phyloP scores from a whole-genome alignment of 805 yeast species.

The Sugiyamaella americana region DNA sequence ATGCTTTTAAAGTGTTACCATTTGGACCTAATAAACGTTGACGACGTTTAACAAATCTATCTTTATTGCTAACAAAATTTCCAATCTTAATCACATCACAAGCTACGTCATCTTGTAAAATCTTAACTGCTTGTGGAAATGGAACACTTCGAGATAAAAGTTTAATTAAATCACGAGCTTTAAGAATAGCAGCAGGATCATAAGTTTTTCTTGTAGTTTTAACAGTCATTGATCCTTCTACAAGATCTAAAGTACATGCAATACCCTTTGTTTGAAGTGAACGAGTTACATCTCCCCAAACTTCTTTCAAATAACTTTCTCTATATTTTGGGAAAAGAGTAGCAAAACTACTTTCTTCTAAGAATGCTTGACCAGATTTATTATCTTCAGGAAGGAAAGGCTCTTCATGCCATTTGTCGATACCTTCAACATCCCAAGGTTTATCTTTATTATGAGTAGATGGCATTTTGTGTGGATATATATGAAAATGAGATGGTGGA shows the following conservation, averaged over 20 bases:
- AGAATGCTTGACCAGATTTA: constrained; percentile 75
- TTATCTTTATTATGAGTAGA: constrained; percentile 91
- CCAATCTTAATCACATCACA: constrained; percentile 97
- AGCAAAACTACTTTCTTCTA: constrained; percentile 95
- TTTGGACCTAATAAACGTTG: constrained; percentile 95
- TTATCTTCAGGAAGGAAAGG: constrained; percentile 89
- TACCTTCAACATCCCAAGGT: constrained; percentile 96
- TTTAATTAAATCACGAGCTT: constrained; percentile 92
- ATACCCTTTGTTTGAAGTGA: constrained; percentile 64
- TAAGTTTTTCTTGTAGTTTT: constrained; percentile 91
- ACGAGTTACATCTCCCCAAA: constrained; percentile 91
- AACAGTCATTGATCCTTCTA: constrained; percentile 97
- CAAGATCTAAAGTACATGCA: constrained; percentile 80
- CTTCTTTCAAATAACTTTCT: constrained; percentile 77
- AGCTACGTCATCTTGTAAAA: constrained; percentile 85
- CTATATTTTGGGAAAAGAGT: constrained; percentile 95
- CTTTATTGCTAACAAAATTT: constrained; percentile 80
- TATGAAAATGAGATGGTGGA: too few species aligned
- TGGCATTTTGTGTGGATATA: constrained; percentile 69
- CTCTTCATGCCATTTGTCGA: constrained; percentile 86
- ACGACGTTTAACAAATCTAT: constrained; percentile 89
- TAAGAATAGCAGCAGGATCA: constrained; percentile 89
- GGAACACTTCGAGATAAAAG: constrained; percentile 94
- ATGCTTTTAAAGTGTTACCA: constrained; percentile 93
- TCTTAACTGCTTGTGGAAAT: constrained; percentile 90